Conservation (phyloP, 2,329 filamentous ascomycete species). For the Fusarium keratoplasticum region DNA sequence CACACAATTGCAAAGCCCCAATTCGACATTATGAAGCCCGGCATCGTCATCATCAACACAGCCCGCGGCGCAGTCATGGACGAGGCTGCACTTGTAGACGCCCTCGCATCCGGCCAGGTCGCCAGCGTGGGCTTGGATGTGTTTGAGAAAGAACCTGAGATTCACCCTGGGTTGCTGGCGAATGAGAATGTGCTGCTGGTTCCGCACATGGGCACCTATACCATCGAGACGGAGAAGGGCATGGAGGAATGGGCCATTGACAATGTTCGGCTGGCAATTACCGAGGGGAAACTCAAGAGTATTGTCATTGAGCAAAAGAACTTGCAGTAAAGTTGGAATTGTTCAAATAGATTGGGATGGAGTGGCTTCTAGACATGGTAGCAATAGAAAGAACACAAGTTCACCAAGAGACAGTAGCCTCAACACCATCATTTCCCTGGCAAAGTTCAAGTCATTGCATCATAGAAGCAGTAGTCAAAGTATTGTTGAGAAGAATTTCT, state of each 20-base stretch:
- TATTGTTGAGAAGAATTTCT: conserved; percentile 26
- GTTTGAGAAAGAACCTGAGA: conserved; percentile 81
- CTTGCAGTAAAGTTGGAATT: conserved; percentile 31
- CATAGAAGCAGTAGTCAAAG: neutral
- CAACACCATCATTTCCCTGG: neutral
- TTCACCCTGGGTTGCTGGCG: conserved; percentile 77
- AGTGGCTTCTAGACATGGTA: neutral
- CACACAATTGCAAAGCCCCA: conserved; percentile 80
- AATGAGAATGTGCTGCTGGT: conserved; percentile 81
- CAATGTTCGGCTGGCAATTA: conserved; percentile 74
- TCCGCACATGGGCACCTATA: conserved; percentile 90
- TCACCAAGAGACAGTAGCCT: neutral
- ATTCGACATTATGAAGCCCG: conserved; percentile 82
- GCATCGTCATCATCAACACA: conserved; percentile 83
- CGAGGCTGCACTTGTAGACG: conserved; percentile 81
- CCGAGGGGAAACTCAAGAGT: conserved; percentile 71
- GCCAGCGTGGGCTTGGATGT: conserved; percentile 81
- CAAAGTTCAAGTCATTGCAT: conserved; percentile 2
- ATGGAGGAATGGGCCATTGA: conserved; percentile 83
- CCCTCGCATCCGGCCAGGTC: conserved; percentile 77
- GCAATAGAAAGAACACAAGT: neutral
- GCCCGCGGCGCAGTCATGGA: conserved; percentile 86
- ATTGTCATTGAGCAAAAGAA: conserved; percentile 77
- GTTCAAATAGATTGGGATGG: neutral
- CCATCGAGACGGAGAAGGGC: conserved; percentile 71